Percentiles rank a stretch among this genome's conserved stretches.
phyloP scores from a whole-genome alignment of 257 asterid species.

The Solanum ossicruentum region DNA sequence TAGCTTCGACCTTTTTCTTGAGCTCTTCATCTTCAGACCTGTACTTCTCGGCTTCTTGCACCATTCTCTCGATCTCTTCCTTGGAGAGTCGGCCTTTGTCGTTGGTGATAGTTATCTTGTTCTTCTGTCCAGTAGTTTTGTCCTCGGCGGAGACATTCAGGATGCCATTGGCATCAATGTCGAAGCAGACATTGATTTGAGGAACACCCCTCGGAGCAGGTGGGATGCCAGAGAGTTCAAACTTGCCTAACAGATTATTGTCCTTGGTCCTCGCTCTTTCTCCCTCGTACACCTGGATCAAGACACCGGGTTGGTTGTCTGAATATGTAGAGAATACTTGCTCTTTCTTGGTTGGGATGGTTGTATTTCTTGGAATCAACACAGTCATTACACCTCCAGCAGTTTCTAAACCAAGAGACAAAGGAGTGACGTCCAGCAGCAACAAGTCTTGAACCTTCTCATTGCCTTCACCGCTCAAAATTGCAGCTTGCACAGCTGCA shows the following conservation, averaged over 20 bases:
- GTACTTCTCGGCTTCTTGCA: constrained; percentile 62
- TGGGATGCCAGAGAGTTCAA: constrained; percentile 49
- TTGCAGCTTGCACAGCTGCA: constrained; percentile 65
- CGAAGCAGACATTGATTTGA: constrained; percentile 45
- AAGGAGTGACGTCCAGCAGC: constrained; percentile 49
- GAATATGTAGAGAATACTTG: constrained; percentile 51
- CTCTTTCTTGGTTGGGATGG: constrained; percentile 53
- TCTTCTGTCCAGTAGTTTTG: constrained; percentile 63
- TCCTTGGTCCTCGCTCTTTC: constrained; percentile 50
- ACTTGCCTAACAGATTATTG: constrained; percentile 47
- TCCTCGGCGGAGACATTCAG: constrained; percentile 63
- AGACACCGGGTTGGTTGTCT: constrained; percentile 48
- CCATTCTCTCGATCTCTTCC: constrained; percentile 62
- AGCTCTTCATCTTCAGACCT: constrained; percentile 56
- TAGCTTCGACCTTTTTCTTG: constrained; percentile 53
- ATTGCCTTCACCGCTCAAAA: constrained; percentile 51
- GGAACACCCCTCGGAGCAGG: constrained; percentile 58
- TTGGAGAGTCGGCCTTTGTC: constrained; percentile 57
- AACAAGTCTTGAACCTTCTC: constrained; percentile 60
- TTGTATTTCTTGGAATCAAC: constrained; percentile 41
- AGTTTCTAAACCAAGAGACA: constrained; percentile 46
- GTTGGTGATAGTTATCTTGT: constrained; percentile 62
- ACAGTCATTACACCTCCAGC: constrained; percentile 60
- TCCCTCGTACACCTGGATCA: constrained; percentile 54
- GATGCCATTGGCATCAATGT: constrained; percentile 57